These are phyloP conservation scores for Clarireedia monteithiana DNA, from an alignment of 2,329 filamentous ascomycete genomes.

Conservation along the genomic window DNA sequence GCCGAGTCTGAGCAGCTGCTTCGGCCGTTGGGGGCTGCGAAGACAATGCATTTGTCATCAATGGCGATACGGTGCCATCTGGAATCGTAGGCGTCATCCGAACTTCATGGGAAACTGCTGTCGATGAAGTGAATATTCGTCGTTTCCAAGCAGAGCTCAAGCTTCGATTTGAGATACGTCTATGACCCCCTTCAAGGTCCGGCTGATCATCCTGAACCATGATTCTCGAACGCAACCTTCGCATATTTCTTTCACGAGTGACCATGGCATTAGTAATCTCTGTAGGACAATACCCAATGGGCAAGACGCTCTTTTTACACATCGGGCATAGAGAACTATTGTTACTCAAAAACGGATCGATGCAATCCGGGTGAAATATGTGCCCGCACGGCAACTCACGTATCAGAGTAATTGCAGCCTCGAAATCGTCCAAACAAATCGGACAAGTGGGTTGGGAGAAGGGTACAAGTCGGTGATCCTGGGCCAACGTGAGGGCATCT, in stretches of 20 bases:
- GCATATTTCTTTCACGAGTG: conserved; percentile 64
- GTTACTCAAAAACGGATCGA: conserved; percentile 72
- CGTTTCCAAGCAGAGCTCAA: conserved; percentile 10
- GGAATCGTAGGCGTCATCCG: conserved; percentile 7
- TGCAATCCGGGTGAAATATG: conserved; percentile 88
- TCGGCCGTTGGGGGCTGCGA: neutral
- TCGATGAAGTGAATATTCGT: conserved; percentile 1
- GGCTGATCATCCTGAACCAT: conserved; percentile 14
- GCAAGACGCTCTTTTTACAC: conserved; percentile 79
- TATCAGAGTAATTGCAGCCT: conserved; percentile 61
- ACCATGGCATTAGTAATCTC: conserved; percentile 82
- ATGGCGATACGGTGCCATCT: conserved; percentile 10
- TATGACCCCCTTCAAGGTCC: conserved; percentile 6
- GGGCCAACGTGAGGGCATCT: neutral
- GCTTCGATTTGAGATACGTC: conserved; percentile 9
- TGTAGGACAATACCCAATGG: conserved; percentile 54
- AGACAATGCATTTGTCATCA: conserved; percentile 10
- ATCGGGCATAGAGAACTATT: conserved; percentile 84
- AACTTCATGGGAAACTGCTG: neutral
- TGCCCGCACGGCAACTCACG: conserved; percentile 84
- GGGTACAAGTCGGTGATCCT: conserved; percentile 30
- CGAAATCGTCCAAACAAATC: conserved; percentile 83
- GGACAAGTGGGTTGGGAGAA: conserved; percentile 75
- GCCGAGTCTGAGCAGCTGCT: conserved; percentile 7
- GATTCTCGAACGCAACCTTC: conserved; percentile 33